Conservation (phyloP, 306 rosid genomes). For the Coriaria nepalensis region DNA sequence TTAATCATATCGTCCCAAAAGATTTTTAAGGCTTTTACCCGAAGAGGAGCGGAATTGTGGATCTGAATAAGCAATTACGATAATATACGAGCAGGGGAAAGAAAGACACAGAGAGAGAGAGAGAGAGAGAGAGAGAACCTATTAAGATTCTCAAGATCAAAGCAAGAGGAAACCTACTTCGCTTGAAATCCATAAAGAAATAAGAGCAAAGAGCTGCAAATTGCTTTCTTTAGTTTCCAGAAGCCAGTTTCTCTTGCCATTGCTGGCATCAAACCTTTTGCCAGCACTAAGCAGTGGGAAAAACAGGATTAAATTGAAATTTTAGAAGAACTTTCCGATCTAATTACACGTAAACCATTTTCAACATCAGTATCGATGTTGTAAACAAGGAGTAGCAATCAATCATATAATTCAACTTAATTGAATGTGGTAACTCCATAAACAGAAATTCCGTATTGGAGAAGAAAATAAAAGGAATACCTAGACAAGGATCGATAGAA, state of each 20-base stretch:
- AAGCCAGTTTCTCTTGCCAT: conserved; percentile 34
- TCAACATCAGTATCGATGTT: too few species aligned
- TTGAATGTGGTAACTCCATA: too few species aligned
- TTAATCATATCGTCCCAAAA: conserved; percentile 45
- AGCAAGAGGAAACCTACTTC: conserved; percentile 31
- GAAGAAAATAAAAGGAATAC: conserved; percentile 16
- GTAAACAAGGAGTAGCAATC: too few species aligned
- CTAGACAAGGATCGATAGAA: conserved; percentile 36
- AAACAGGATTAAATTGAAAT: neutral
- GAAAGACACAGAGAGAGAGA: neutral
- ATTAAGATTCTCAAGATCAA: neutral
- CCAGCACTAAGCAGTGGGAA: neutral
- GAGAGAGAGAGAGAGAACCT: neutral
- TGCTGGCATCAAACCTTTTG: conserved; percentile 19
- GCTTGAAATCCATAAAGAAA: conserved; percentile 81
- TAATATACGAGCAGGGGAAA: neutral
- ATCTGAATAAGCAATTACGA: conserved; percentile 23
- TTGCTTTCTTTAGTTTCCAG: conserved; percentile 59
- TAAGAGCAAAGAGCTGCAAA: conserved; percentile 63
- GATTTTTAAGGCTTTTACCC: conserved; percentile 39
- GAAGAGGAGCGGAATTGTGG: conserved; percentile 43
- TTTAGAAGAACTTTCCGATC: neutral
- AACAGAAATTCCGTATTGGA: too few species aligned
- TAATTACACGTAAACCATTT: neutral
- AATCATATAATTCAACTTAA: too few species aligned